A percentile compares a stretch with the other conserved stretches of the same genome.
phyloP scores from a whole-genome alignment of 2,329 filamentous ascomycete species.

The Fusarium pseudograminearum region DNA sequence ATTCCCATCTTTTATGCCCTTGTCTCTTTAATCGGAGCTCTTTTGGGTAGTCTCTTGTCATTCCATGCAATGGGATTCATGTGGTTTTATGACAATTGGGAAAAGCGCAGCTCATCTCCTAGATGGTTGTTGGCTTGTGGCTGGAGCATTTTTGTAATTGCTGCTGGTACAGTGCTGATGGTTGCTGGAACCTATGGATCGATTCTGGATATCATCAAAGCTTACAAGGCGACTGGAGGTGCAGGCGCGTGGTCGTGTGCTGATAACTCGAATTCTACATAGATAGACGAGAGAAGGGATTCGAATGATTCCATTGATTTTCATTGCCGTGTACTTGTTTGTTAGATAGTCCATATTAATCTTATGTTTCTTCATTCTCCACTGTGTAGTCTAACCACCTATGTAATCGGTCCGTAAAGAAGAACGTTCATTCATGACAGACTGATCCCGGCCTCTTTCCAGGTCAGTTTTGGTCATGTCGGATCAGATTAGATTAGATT shows the following conservation, averaged over 20 bases:
- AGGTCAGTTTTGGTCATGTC: neutral
- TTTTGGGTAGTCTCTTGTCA: conserved; percentile 48
- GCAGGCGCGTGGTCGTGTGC: conserved; percentile 57
- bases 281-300: no score
- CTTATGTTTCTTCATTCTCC: no score
- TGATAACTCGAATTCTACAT: conserved; percentile 55
- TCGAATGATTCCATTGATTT: no score
- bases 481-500: conserved; percentile 44
- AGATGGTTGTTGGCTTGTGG: conserved; percentile 14
- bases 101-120: conserved; percentile 9
- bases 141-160: conserved; percentile 27
- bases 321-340: no score
- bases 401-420: no score
- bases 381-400: no score
- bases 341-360: no score
- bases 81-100: conserved; percentile 50
- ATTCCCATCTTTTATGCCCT: conserved; percentile 45
- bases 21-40: conserved; percentile 47
- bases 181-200: conserved; percentile 61
- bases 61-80: conserved; percentile 49
- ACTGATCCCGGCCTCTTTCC: neutral
- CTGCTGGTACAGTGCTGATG: conserved; percentile 53
- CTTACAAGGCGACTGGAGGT: conserved; percentile 53
- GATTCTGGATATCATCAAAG: conserved; percentile 51
- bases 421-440: no score